phyloP scores from a whole-genome alignment of 257 asterid species.

The Jasminum sambac region DNA sequence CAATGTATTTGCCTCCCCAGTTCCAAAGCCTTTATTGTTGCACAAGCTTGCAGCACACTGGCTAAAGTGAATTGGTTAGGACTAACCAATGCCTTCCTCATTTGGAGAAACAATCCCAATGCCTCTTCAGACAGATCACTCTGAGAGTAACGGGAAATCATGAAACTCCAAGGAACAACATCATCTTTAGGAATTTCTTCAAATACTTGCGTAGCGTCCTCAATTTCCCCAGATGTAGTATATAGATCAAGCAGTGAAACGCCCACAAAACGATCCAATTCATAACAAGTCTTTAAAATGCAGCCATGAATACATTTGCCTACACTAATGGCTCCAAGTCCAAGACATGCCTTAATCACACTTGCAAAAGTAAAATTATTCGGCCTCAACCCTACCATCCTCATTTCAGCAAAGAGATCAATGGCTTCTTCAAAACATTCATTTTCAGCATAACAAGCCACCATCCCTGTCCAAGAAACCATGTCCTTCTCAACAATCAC shows the following conservation, averaged over 20 bases:
- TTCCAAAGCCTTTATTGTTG: conserved; percentile 47
- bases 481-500: conserved; percentile 63
- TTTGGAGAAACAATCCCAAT: conserved; percentile 54
- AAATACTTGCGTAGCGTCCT: conserved; percentile 67
- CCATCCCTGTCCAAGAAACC: conserved; percentile 92
- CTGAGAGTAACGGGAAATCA: conserved; percentile 90
- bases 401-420: conserved; percentile 56
- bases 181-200: conserved; percentile 75
- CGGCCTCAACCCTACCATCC: conserved; percentile 60
- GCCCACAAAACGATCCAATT: conserved; percentile 75
- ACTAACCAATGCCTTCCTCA: conserved; percentile 53
- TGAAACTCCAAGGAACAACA: conserved; percentile 94
- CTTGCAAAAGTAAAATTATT: conserved; percentile 84
- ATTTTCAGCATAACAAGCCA: conserved; percentile 75
- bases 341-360: conserved; percentile 79
- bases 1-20: conserved; percentile 77
- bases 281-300: conserved; percentile 65
- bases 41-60: conserved; percentile 91
- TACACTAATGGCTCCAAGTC: conserved; percentile 44
- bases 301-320: conserved; percentile 80
- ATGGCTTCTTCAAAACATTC: conserved; percentile 60
- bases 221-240: conserved; percentile 61
- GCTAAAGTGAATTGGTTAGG: conserved; percentile 91
- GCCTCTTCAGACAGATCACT: conserved; percentile 68
- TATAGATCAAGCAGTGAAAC: conserved; percentile 85